Evolutionary conservation across 2,329 filamentous ascomycete species (phyloP).

Genomic region (Colletotrichum eremochloae): DNA sequence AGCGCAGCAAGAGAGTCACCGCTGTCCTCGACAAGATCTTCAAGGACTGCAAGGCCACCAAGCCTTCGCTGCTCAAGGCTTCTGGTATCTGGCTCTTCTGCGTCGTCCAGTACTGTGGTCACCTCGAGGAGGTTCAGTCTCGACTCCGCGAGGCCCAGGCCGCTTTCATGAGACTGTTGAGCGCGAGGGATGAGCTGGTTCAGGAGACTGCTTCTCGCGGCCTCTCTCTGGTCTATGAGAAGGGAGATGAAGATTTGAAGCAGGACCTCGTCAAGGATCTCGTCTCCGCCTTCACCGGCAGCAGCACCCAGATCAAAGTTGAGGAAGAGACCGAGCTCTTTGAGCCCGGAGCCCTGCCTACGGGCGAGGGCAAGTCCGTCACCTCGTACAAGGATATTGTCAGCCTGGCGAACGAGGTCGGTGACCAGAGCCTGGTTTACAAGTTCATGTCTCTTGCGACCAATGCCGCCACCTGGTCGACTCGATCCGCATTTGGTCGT

Average conservation of each 20-base stretch:
- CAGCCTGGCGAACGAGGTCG: conserved; percentile 93
- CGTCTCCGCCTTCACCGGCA: conserved; percentile 88
- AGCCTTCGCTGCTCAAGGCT: conserved; percentile 90
- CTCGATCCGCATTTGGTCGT: conserved; percentile 93
- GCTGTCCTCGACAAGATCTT: conserved; percentile 79
- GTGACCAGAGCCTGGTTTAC: conserved; percentile 96
- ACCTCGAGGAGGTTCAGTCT: conserved; percentile 79
- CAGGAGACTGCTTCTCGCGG: conserved; percentile 96
- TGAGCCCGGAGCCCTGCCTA: conserved; percentile 89
- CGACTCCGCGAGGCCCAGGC: conserved; percentile 84
- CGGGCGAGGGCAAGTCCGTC: conserved; percentile 87
- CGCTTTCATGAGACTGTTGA: conserved; percentile 89
- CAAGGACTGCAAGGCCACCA: conserved; percentile 82
- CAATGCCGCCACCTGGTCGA: conserved; percentile 97
- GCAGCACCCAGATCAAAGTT: conserved; percentile 81
- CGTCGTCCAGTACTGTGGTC: conserved; percentile 89
- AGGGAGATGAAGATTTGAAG: conserved; percentile 84
- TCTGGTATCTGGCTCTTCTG: conserved; percentile 96
- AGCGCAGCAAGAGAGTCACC: conserved; percentile 35
- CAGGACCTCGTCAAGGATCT: conserved; percentile 88
- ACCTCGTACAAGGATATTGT: conserved; percentile 99
- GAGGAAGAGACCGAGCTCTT: conserved; percentile 93
- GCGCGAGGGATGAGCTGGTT: conserved; percentile 91
- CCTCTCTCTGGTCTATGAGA: conserved; percentile 92
- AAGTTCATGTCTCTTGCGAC: conserved; percentile 98